Percentiles rank a stretch among this genome's conserved stretches.
These are phyloP conservation scores for Leishmania amazonensis DNA, from an alignment of 208 protist genomes.

Conservation along the genomic window DNA sequence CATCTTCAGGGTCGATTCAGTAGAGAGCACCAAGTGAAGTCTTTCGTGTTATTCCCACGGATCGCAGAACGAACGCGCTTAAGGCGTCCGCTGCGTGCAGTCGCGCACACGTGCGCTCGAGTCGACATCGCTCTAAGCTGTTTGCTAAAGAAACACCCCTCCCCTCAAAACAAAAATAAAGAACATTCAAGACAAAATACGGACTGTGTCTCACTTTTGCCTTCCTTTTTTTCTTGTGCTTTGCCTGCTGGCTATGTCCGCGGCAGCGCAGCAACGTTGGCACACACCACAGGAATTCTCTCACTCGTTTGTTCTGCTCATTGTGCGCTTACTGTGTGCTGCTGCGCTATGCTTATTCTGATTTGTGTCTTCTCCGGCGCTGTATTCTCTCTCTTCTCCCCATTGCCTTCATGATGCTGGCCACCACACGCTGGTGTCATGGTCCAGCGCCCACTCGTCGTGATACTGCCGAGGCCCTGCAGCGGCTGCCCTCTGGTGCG, in stretches of 20 bases:
- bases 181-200: background rate
- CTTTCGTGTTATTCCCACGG: background rate
- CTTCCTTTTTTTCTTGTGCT: background rate
- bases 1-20: conserved; percentile 37
- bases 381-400: background rate
- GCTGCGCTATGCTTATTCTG: background rate
- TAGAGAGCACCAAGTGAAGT: conserved; percentile 18
- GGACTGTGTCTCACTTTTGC: background rate
- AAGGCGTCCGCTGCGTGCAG: background rate
- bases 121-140: background rate
- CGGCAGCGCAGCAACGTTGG: background rate
- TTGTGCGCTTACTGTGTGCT: background rate
- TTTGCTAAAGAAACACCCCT: background rate
- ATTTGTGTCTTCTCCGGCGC: background rate
- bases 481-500: too few species aligned
- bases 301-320: background rate
- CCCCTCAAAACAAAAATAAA: background rate
- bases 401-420: background rate
- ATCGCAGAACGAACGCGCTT: background rate
- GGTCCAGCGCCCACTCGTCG: background rate
- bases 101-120: background rate
- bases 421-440: background rate
- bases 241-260: background rate
- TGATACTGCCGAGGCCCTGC: background rate
- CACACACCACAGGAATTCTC: background rate